Evolutionary conservation across 352 stramenopile genomes (phyloP).

Genomic region (Aphanomyces stellatus): DNA sequence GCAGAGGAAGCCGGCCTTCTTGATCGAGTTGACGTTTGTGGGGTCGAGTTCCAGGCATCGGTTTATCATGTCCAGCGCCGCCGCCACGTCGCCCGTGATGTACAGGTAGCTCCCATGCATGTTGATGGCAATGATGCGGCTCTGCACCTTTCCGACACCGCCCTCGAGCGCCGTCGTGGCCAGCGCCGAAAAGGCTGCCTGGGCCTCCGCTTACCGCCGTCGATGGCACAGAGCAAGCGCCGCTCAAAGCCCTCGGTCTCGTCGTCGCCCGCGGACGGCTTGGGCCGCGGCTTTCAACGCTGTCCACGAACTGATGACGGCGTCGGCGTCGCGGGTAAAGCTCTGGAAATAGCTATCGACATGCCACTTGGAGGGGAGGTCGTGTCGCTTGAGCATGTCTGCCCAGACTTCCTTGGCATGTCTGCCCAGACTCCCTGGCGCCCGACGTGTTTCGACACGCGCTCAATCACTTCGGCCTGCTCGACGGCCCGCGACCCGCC

Average conservation of each 20-base stretch:
- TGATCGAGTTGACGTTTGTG: conserved; percentile 26
- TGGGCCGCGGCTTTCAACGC: conserved; percentile 28
- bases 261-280: conserved; percentile 42
- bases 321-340: conserved; percentile 71
- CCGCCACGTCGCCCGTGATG: conserved; percentile 63
- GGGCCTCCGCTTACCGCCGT: conserved; percentile 42
- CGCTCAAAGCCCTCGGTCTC: conserved; percentile 35
- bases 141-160: too few species aligned
- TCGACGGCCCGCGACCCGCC: conserved; percentile 65
- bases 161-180: too few species aligned
- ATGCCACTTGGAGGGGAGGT: conserved; percentile 66
- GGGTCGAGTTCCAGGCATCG: conserved; percentile 47
- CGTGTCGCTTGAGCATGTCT: conserved; percentile 56
- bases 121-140: conserved; percentile 42
- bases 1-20: conserved; percentile 47
- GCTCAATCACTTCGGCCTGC: conserved; percentile 61
- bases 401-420: conserved; percentile 61
- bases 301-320: conserved; percentile 38
- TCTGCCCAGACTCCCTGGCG: too few species aligned
- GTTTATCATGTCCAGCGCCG: conserved; percentile 54
- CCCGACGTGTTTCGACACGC: conserved; percentile 53
- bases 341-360: conserved; percentile 80
- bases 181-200: conserved; percentile 28
- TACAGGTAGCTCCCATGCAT: conserved; percentile 76
- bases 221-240: conserved; percentile 54